These are phyloP conservation scores for Floccularia luteovirens DNA, from an alignment of 768 basidiomycete species.

Conservation along the genomic window DNA sequence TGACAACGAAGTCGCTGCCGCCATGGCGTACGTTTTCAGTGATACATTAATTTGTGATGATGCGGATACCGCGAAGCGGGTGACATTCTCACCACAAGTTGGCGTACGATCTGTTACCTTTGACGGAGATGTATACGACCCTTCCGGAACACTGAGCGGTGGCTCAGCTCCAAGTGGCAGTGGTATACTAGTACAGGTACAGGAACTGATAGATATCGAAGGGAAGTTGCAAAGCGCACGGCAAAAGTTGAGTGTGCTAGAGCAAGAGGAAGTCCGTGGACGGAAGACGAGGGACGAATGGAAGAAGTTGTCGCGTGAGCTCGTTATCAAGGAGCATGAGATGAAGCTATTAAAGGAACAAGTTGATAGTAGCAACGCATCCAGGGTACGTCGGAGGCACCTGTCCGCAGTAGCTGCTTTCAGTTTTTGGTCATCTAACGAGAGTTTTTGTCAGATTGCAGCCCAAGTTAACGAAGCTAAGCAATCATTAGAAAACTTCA, in stretches of 20 bases:
- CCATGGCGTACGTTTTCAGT: slow-evolving; percentile 91
- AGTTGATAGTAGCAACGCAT: slow-evolving; percentile 81
- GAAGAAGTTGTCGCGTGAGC: slow-evolving; percentile 50
- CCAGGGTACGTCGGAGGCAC: slow-evolving; percentile 49
- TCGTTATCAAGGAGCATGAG: slow-evolving; percentile 90
- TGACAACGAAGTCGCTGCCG: slow-evolving; percentile 70
- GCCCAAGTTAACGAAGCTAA: slow-evolving; percentile 73
- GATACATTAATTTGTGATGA: slow-evolving; percentile 90
- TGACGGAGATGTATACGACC: slow-evolving; percentile 94
- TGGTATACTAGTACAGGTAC: slow-evolving; percentile 74
- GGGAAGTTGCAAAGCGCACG: slow-evolving; percentile 43
- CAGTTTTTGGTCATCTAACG: background rate
- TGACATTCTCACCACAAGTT: slow-evolving; percentile 72
- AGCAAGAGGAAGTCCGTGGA: slow-evolving; percentile 45
- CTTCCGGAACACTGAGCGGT: slow-evolving; percentile 88
- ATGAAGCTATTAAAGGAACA: slow-evolving; percentile 77
- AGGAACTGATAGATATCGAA: slow-evolving; percentile 72
- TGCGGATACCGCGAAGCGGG: slow-evolving; percentile 74
- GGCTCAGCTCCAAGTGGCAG: slow-evolving; percentile 77
- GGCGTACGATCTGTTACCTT: slow-evolving; percentile 84
- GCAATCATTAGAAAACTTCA: slow-evolving; percentile 50
- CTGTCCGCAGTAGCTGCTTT: background rate
- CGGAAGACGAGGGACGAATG: slow-evolving; percentile 52
- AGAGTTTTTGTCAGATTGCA: slow-evolving; percentile 47
- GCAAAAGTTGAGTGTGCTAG: slow-evolving; percentile 37